These are phyloP conservation scores for Penicillium malachiteum DNA, from an alignment of 495 filamentous ascomycete species.

Conservation along the genomic window DNA sequence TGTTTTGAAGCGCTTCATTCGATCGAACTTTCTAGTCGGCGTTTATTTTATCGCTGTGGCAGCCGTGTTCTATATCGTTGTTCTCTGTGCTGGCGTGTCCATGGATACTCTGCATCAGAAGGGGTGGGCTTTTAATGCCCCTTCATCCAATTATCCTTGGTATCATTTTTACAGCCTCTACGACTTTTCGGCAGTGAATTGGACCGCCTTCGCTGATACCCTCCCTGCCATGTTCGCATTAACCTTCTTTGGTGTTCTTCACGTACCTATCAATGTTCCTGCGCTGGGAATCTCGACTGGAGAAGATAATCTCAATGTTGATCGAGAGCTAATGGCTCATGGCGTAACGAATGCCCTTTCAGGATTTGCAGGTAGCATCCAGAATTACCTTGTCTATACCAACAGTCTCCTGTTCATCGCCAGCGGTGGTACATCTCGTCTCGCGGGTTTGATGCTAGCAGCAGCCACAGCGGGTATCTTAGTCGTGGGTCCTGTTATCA, in stretches of 20 bases:
- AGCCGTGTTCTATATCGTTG: slow-evolving; percentile 77
- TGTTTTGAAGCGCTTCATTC: slow-evolving; percentile 67
- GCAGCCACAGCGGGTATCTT: slow-evolving; percentile 75
- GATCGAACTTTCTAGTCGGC: slow-evolving; percentile 79
- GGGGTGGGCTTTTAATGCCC: slow-evolving; percentile 90
- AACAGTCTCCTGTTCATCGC: slow-evolving; percentile 95
- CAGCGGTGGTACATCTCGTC: slow-evolving; percentile 80
- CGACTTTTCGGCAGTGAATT: slow-evolving; percentile 73
- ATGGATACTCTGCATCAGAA: slow-evolving; percentile 60
- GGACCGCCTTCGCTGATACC: slow-evolving; percentile 73
- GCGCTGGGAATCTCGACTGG: slow-evolving; percentile 84
- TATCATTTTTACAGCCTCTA: slow-evolving; percentile 97
- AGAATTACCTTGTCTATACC: slow-evolving; percentile 97
- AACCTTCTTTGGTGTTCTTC: slow-evolving; percentile 95
- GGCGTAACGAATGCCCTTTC: slow-evolving; percentile 91
- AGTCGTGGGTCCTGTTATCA: slow-evolving; percentile 78
- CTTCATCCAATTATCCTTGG: slow-evolving; percentile 82
- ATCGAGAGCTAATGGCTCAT: slow-evolving; percentile 89
- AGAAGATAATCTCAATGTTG: slow-evolving; percentile 86
- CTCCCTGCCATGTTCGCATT: slow-evolving; percentile 95
- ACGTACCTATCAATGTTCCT: slow-evolving; percentile 97
- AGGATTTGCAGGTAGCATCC: slow-evolving; percentile 82
- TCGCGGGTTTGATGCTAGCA: slow-evolving; percentile 86
- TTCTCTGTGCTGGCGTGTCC: slow-evolving; percentile 60
- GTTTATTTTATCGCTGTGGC: slow-evolving; percentile 83